These are phyloP conservation scores for Cyberlindnera maclurae DNA, from an alignment of 805 yeast genomes.

Conservation along the genomic window DNA sequence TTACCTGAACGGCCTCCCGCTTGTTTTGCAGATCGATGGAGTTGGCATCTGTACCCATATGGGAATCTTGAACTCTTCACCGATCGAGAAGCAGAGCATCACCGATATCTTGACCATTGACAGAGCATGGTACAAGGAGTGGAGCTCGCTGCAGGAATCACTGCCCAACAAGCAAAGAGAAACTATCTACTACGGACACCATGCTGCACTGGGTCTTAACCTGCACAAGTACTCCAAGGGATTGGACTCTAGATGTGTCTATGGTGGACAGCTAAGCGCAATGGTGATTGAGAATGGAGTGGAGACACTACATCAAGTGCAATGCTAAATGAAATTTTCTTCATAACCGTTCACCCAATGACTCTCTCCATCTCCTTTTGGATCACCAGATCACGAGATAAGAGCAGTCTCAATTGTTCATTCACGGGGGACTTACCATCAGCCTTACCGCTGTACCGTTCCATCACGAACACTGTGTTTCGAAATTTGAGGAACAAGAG, in stretches of 20 bases:
- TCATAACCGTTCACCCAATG: neutral
- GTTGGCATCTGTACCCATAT: slow-evolving; percentile 27
- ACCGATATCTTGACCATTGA: slow-evolving; percentile 60
- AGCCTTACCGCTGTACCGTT: slow-evolving; percentile 22
- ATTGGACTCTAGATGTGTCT: slow-evolving; percentile 75
- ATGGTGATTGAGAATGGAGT: slow-evolving; percentile 23
- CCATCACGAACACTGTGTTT: slow-evolving; percentile 74
- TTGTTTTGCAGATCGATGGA: slow-evolving; percentile 55
- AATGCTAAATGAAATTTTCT: slow-evolving; percentile 4
- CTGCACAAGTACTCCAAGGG: slow-evolving; percentile 65
- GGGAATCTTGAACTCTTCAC: slow-evolving; percentile 3
- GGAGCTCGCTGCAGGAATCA: slow-evolving; percentile 17
- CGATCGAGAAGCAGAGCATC: slow-evolving; percentile 41
- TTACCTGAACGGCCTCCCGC: slow-evolving; percentile 56
- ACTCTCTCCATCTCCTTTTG: slow-evolving; percentile 43
- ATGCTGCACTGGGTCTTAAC: slow-evolving; percentile 71
- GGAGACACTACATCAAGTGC: slow-evolving; percentile 10
- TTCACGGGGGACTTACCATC: slow-evolving; percentile 26
- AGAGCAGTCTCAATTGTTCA: slow-evolving; percentile 50
- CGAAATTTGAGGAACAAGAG: slow-evolving; percentile 72
- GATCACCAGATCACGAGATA: slow-evolving; percentile 54
- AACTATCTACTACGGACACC: slow-evolving; percentile 79
- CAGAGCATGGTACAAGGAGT: slow-evolving; percentile 48
- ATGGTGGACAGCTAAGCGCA: slow-evolving; percentile 65
- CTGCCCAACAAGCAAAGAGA: slow-evolving; percentile 24